A percentile compares a stretch with the other conserved stretches of the same genome.
Conservation (phyloP, 2,329 filamentous ascomycete species). For the Alternaria triticimaculans region DNA sequence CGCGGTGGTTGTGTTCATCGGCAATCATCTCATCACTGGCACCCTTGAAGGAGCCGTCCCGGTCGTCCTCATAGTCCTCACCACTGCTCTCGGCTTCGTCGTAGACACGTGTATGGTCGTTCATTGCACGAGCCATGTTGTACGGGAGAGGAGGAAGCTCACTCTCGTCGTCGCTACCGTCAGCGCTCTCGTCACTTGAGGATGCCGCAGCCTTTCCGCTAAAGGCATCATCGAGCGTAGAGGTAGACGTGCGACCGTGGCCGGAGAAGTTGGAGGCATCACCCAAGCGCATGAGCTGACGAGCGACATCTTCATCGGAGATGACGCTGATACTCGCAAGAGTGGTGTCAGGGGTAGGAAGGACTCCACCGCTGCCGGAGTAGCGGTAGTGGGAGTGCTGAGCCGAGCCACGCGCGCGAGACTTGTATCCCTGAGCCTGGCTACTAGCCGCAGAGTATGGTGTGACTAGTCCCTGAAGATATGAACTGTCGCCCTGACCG, state of each 20-base stretch:
- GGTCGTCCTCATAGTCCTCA: constrained; percentile 63
- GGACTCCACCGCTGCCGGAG: constrained; percentile 62
- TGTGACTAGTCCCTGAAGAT: constrained; percentile 45
- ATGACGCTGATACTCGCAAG: constrained; percentile 83
- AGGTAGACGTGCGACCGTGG: constrained; percentile 89
- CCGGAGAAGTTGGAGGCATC: constrained; percentile 88
- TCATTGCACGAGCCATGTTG: constrained; percentile 25
- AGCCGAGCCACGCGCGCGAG: constrained; percentile 44
- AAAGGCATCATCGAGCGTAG: constrained; percentile 90
- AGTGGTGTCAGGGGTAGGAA: constrained; percentile 96
- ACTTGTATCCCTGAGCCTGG: constrained; percentile 41
- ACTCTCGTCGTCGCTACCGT: constrained; percentile 70
- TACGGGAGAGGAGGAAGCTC: constrained; percentile 48
- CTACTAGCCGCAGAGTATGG: constrained; percentile 46
- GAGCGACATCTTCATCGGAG: constrained; percentile 96
- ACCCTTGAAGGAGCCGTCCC: constrained; percentile 61
- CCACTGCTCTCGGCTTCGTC: constrained; percentile 63
- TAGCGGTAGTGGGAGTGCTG: constrained; percentile 52
- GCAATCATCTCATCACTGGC: constrained; percentile 58
- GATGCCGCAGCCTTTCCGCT: constrained; percentile 76
- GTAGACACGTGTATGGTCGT: constrained; percentile 54
- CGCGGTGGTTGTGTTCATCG: constrained; percentile 49
- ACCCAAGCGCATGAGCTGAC: constrained; percentile 94
- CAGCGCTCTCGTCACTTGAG: constrained; percentile 67
- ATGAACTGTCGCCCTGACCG: constrained; percentile 47